Conservation (phyloP, 345 rosid species). For the Fremontodendron californicum region DNA sequence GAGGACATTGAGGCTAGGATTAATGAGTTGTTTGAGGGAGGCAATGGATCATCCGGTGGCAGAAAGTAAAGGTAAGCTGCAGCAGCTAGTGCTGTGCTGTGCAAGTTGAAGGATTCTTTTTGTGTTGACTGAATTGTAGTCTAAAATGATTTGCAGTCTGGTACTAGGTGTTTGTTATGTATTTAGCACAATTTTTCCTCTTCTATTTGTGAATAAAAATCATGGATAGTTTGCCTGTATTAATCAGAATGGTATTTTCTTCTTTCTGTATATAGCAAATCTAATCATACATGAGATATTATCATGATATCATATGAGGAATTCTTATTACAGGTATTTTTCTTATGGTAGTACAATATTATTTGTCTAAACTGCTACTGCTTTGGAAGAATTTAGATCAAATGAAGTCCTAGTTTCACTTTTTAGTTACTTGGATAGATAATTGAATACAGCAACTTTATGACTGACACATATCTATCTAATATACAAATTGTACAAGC, state of each 20-base stretch:
- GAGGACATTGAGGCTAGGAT: constrained; percentile 58
- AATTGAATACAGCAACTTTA: not conserved
- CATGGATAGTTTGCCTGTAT: constrained; percentile 5
- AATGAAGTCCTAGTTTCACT: not conserved
- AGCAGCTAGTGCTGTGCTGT: too few species aligned
- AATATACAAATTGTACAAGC: not conserved
- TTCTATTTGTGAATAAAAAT: not conserved
- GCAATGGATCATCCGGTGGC: constrained; percentile 33
- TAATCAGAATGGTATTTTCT: not conserved
- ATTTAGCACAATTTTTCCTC: not conserved
- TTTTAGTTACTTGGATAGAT: not conserved
- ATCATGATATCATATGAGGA: not conserved
- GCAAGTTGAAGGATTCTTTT: constrained; percentile 23
- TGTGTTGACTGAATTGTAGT: constrained; percentile 20
- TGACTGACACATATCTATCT: not conserved
- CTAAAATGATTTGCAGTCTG: not conserved
- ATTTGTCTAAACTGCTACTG: not conserved
- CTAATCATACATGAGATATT: not conserved
- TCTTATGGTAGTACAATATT: not conserved
- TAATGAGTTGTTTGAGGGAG: constrained; percentile 56
- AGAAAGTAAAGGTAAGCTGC: constrained; percentile 49
- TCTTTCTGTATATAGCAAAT: constrained; percentile 5
- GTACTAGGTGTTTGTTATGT: constrained; percentile 12
- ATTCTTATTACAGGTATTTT: not conserved
- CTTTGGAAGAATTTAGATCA: not conserved